These are phyloP conservation scores for Acaromyces ingoldii DNA, from an alignment of 1,284 basidiomycete genomes.

Conservation along the genomic window DNA sequence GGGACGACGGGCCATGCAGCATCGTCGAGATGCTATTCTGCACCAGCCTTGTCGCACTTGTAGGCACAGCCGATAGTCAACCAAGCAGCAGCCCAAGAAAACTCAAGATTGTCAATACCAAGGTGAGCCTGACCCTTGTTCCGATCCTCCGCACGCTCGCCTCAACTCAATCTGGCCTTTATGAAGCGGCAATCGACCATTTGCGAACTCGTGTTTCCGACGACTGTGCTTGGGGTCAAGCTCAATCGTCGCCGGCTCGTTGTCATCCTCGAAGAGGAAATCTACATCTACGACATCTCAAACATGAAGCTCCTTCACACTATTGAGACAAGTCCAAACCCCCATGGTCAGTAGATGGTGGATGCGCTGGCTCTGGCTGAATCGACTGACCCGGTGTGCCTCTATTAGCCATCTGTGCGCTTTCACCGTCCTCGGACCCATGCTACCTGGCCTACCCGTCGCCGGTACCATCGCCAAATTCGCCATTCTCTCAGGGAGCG, in stretches of 20 bases:
- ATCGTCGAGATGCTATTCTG: slow-evolving; percentile 99
- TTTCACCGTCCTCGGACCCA: slow-evolving; percentile 90
- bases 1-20: slow-evolving; percentile 81
- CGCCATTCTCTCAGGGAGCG: slow-evolving; percentile 55
- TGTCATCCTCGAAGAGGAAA: slow-evolving; percentile 89
- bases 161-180: too few relatives aligned
- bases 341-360: slow-evolving; percentile 69
- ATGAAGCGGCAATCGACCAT: slow-evolving; percentile 95
- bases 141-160: too few relatives aligned
- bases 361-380: neutral
- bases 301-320: slow-evolving; percentile 98
- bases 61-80: slow-evolving; percentile 74
- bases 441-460: slow-evolving; percentile 95
- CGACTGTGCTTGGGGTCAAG: slow-evolving; percentile 90
- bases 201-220: slow-evolving; percentile 95
- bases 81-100: slow-evolving; percentile 68
- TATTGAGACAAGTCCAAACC: slow-evolving; percentile 92
- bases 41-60: slow-evolving; percentile 91
- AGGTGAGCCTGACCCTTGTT: slow-evolving; percentile 57
- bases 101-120: slow-evolving; percentile 95
- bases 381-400: slow-evolving; percentile 10
- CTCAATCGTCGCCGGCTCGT: slow-evolving; percentile 93
- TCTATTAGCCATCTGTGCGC: slow-evolving; percentile 78
- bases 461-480: slow-evolving; percentile 76
- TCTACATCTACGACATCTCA: slow-evolving; percentile 97